Evolutionary conservation across 177 flowering plant species (phyloP).

Genomic region (Telopea speciosissima): DNA sequence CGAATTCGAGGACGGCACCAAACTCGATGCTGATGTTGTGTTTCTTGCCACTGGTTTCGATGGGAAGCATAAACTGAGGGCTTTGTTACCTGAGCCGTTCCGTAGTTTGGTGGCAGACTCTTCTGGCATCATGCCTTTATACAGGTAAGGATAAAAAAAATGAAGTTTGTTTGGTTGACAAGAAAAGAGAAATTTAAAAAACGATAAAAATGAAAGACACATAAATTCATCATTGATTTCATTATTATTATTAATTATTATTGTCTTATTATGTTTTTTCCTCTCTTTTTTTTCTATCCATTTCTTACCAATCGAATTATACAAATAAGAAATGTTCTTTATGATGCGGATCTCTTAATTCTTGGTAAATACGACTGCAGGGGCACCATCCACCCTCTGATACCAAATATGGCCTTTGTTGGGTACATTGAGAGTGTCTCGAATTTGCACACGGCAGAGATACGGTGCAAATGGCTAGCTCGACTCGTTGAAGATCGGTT

Average conservation of each 20-base stretch:
- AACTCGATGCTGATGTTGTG: conserved; percentile 74
- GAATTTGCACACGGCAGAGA: conserved; percentile 70
- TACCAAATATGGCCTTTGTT: conserved; percentile 86
- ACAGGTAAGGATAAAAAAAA: no score
- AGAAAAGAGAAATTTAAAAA: no score
- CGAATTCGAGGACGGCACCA: conserved; percentile 56
- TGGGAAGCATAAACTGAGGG: conserved; percentile 68
- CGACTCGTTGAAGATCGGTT: conserved; percentile 53
- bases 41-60: conserved; percentile 83
- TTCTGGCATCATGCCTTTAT: conserved; percentile 73
- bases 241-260: no score
- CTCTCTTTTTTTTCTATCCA: no score
- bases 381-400: conserved; percentile 84
- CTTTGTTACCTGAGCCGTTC: conserved; percentile 71
- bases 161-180: no score
- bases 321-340: no score
- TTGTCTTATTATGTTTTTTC: no score
- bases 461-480: conserved; percentile 78
- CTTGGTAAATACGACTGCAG: conserved; percentile 19
- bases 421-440: conserved; percentile 82
- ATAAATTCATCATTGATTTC: no score
- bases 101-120: conserved; percentile 42
- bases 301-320: no score
- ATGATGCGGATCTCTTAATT: no score
- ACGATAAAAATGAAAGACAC: no score